Percentiles rank a stretch among this genome's conserved stretches.
These are phyloP conservation scores for Globisporangium iwayamae DNA, from an alignment of 352 stramenopile species.

Conservation along the genomic window DNA sequence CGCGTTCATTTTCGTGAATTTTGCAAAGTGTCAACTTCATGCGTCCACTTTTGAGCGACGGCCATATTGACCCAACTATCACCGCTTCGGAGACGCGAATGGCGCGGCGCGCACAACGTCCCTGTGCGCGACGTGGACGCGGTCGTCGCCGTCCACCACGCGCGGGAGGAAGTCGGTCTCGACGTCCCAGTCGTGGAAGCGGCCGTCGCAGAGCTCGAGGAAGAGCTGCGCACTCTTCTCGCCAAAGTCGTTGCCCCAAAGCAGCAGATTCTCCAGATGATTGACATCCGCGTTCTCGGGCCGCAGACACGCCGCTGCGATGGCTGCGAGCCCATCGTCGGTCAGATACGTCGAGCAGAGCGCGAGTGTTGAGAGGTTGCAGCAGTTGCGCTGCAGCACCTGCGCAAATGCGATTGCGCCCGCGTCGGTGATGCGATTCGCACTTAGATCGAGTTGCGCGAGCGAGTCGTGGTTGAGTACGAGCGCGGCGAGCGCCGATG, in stretches of 20 bases:
- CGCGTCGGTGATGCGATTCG: slow-evolving; percentile 61
- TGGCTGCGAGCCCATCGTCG: slow-evolving; percentile 38
- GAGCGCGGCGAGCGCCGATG: slow-evolving; percentile 50
- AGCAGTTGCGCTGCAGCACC: slow-evolving; percentile 40
- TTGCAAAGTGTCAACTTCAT: not conserved
- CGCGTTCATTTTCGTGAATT: too few relatives aligned
- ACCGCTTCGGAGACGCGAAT: slow-evolving; percentile 51
- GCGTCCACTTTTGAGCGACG: not conserved
- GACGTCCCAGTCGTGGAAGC: slow-evolving; percentile 35
- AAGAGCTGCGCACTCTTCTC: slow-evolving; percentile 28
- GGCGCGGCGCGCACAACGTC: slow-evolving; percentile 27
- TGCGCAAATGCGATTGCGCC: slow-evolving; percentile 52
- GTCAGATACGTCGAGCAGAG: slow-evolving; percentile 61
- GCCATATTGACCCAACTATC: slow-evolving; percentile 1
- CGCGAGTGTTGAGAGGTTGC: slow-evolving; percentile 36
- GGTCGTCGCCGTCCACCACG: slow-evolving; percentile 18
- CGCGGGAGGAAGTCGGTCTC: slow-evolving; percentile 58
- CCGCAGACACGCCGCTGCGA: slow-evolving; percentile 40
- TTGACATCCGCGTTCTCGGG: slow-evolving; percentile 24
- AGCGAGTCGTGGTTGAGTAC: slow-evolving; percentile 47
- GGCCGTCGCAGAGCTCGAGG: slow-evolving; percentile 34
- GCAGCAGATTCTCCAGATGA: slow-evolving; percentile 38
- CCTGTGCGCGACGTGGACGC: slow-evolving; percentile 50
- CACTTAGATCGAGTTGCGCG: slow-evolving; percentile 52
- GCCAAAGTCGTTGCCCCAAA: slow-evolving; percentile 77